A percentile compares a stretch with the other conserved stretches of the same genome.
phyloP scores from a whole-genome alignment of 2,329 filamentous ascomycete genomes.

The Diaporthe amygdali region DNA sequence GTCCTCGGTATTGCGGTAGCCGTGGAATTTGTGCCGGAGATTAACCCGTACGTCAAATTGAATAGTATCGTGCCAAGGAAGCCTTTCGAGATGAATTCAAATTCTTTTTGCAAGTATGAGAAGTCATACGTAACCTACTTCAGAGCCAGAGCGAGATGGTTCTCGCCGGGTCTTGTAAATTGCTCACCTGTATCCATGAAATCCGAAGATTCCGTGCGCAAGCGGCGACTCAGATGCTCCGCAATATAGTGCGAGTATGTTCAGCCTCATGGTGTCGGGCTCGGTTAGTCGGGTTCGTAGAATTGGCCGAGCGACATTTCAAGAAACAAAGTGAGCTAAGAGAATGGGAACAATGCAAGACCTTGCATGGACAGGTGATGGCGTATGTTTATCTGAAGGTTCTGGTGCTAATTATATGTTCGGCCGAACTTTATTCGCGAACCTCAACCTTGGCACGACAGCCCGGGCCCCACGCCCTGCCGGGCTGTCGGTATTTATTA shows the following conservation, averaged over 20 bases:
- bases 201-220: background rate
- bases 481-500: background rate
- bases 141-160: too few relatives aligned
- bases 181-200: too few relatives aligned
- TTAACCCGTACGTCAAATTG: too few relatives aligned
- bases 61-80: too few relatives aligned
- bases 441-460: background rate
- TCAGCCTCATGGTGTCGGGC: background rate
- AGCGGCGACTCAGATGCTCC: background rate
- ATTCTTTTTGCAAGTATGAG: too few relatives aligned
- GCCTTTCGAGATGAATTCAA: too few relatives aligned
- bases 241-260: too few relatives aligned
- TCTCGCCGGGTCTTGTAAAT: too few relatives aligned
- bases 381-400: background rate
- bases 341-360: background rate
- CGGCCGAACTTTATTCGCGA: background rate
- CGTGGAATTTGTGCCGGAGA: too few relatives aligned
- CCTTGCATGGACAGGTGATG: background rate
- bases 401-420: background rate
- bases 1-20: too few relatives aligned
- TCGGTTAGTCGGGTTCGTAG: background rate
- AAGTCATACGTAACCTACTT: too few relatives aligned
- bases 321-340: background rate
- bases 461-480: background rate
- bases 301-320: background rate